A percentile compares a stretch with the other conserved stretches of the same genome.
phyloP scores from a whole-genome alignment of 345 rosid species.

The Tarenaya hassleriana region DNA sequence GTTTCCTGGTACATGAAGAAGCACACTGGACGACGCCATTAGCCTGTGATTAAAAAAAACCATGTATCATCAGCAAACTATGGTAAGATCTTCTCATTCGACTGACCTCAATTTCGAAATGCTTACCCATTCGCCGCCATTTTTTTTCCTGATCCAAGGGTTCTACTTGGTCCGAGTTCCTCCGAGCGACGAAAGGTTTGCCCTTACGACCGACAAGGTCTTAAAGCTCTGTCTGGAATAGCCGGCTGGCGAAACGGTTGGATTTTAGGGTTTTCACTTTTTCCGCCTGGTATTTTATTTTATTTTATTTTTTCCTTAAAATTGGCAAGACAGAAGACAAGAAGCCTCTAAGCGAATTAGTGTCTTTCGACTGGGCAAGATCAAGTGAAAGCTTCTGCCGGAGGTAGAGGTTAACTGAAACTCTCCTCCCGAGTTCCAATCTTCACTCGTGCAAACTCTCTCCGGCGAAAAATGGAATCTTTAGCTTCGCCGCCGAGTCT shows the following conservation, averaged over 20 bases:
- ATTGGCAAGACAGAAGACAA: background rate
- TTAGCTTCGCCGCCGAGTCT: slow-evolving; percentile 26
- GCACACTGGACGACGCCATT: slow-evolving; percentile 27
- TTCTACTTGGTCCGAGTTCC: background rate
- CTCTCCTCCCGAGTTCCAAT: background rate
- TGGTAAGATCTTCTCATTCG: slow-evolving; percentile 6
- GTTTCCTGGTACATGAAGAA: slow-evolving; percentile 11
- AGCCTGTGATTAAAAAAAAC: slow-evolving; percentile 22
- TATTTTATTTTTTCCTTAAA: too few species aligned
- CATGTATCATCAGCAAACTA: background rate
- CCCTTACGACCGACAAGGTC: background rate
- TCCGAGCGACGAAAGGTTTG: slow-evolving; percentile 6
- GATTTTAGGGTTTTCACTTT: slow-evolving; percentile 20
- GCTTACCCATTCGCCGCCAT: slow-evolving; percentile 31
- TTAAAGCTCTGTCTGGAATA: background rate
- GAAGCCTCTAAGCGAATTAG: slow-evolving; percentile 2
- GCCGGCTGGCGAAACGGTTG: slow-evolving; percentile 23
- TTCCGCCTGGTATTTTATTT: background rate
- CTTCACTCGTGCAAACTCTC: background rate
- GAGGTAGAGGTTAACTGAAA: background rate
- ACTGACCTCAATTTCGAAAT: background rate
- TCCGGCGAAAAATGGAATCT: slow-evolving; percentile 25
- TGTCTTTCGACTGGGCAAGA: background rate
- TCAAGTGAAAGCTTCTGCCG: slow-evolving; percentile 3
- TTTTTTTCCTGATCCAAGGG: background rate